phyloP scores from a whole-genome alignment of 2,329 filamentous ascomycete genomes.

The Gaeumannomyces sp. region DNA sequence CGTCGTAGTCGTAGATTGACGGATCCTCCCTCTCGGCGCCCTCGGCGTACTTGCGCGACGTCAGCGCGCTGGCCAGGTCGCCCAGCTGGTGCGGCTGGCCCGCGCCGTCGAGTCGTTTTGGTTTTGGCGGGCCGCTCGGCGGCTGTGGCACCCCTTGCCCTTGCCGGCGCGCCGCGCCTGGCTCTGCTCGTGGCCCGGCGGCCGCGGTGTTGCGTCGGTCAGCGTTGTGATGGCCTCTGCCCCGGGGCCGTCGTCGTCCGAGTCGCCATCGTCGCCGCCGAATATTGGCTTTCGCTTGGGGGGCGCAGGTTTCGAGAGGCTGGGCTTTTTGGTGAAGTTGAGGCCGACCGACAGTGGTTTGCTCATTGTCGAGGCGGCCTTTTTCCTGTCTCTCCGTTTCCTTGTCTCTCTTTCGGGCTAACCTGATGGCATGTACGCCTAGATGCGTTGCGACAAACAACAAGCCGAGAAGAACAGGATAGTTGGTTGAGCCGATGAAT shows the following conservation, averaged over 20 bases:
- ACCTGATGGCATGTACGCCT: neutral
- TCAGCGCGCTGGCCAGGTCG: constrained; percentile 60
- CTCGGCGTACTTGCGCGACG: constrained; percentile 57
- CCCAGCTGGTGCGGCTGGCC: constrained; percentile 42
- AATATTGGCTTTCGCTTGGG: constrained; percentile 49
- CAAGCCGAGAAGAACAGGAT: too few relatives aligned
- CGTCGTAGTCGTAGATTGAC: constrained; percentile 80
- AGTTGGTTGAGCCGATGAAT: too few relatives aligned
- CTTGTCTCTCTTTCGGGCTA: neutral
- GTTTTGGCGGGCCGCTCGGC: constrained; percentile 35
- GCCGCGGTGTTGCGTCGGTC: constrained; percentile 37
- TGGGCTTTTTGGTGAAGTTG: constrained; percentile 25
- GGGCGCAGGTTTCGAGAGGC: constrained; percentile 52
- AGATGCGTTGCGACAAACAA: too few relatives aligned
- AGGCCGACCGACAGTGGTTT: constrained; percentile 18
- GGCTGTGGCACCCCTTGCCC: constrained; percentile 17
- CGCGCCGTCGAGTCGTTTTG: constrained; percentile 26
- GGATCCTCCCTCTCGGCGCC: constrained; percentile 63
- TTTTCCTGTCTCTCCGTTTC: too few relatives aligned
- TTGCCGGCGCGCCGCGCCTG: constrained; percentile 8
- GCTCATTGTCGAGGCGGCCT: neutral
- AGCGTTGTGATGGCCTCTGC: constrained; percentile 56
- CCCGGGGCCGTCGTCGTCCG: constrained; percentile 40
- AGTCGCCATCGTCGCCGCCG: constrained; percentile 47
- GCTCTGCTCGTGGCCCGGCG: constrained; percentile 11